phyloP scores from a whole-genome alignment of 140 eudicot species.

The Ambrosia hybrid region DNA sequence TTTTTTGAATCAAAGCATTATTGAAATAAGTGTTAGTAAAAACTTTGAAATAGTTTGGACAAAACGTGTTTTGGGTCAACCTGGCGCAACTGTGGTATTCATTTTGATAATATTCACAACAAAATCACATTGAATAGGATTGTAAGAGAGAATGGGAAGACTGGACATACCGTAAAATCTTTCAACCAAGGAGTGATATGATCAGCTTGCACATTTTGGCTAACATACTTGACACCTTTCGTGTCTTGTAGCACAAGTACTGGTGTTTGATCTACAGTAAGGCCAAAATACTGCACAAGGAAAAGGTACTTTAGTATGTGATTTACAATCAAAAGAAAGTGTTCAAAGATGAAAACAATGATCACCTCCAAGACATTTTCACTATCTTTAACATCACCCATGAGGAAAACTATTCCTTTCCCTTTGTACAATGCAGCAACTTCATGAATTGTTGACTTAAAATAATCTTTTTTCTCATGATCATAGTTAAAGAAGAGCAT shows the following conservation, averaged over 20 bases:
- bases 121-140: background rate
- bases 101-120: background rate
- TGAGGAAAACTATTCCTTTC: conserved; percentile 47
- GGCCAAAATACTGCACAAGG: conserved; percentile 47
- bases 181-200: conserved; percentile 48
- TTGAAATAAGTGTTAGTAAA: too few relatives aligned
- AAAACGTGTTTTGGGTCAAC: too few relatives aligned
- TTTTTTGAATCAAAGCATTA: too few relatives aligned
- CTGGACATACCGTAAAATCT: conserved; percentile 37
- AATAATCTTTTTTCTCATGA: conserved; percentile 34
- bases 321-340: background rate
- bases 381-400: conserved; percentile 52
- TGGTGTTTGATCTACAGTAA: conserved; percentile 44
- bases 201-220: conserved; percentile 27
- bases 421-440: conserved; percentile 58
- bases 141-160: background rate
- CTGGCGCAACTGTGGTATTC: too few relatives aligned
- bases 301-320: background rate
- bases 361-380: conserved; percentile 49
- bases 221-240: conserved; percentile 30
- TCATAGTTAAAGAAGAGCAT: conserved; percentile 45
- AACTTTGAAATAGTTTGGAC: too few relatives aligned
- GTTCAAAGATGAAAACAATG: background rate
- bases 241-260: conserved; percentile 24
- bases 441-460: conserved; percentile 42